Evolutionary conservation across 2,329 filamentous ascomycete species (phyloP).

Genomic region (Alternaria novae-zelandiae): DNA sequence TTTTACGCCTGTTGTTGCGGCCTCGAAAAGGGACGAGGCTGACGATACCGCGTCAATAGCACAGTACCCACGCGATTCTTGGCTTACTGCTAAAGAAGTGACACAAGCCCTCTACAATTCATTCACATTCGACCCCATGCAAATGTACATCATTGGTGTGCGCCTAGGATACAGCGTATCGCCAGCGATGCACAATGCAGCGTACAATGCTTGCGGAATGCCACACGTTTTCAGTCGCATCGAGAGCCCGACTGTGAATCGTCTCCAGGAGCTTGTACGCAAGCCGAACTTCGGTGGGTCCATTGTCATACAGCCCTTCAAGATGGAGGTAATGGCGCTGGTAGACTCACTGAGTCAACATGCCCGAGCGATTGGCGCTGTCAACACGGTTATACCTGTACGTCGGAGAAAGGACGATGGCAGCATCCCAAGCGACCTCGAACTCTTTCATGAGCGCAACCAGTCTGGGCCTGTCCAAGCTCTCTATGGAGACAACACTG

Average conservation of each 20-base stretch:
- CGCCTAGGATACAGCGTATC: slow-evolving; percentile 76
- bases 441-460: slow-evolving; percentile 64
- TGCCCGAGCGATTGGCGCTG: slow-evolving; percentile 75
- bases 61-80: slow-evolving; percentile 50
- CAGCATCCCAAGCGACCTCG: slow-evolving; percentile 61
- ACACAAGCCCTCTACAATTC: slow-evolving; percentile 70
- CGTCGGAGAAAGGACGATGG: slow-evolving; percentile 65
- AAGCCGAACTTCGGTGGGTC: slow-evolving; percentile 74
- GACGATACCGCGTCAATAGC: slow-evolving; percentile 1
- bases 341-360: slow-evolving; percentile 73
- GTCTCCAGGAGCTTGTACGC: slow-evolving; percentile 68
- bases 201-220: slow-evolving; percentile 70
- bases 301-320: slow-evolving; percentile 75
- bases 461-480: slow-evolving; percentile 70
- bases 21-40: slow-evolving; percentile 47
- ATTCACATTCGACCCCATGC: slow-evolving; percentile 72
- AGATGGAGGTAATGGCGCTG: slow-evolving; percentile 71
- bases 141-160: slow-evolving; percentile 76
- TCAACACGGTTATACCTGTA: slow-evolving; percentile 77
- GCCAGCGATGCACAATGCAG: slow-evolving; percentile 78
- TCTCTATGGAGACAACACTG: slow-evolving; percentile 79
- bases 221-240: slow-evolving; percentile 71
- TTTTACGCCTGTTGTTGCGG: slow-evolving; percentile 66
- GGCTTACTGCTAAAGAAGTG: slow-evolving; percentile 67
- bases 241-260: slow-evolving; percentile 67